A percentile compares a stretch with the other conserved stretches of the same genome.
Evolutionary conservation across 495 filamentous ascomycete genomes (phyloP).

Genomic region (Aspergillus saccharolyticus): DNA sequence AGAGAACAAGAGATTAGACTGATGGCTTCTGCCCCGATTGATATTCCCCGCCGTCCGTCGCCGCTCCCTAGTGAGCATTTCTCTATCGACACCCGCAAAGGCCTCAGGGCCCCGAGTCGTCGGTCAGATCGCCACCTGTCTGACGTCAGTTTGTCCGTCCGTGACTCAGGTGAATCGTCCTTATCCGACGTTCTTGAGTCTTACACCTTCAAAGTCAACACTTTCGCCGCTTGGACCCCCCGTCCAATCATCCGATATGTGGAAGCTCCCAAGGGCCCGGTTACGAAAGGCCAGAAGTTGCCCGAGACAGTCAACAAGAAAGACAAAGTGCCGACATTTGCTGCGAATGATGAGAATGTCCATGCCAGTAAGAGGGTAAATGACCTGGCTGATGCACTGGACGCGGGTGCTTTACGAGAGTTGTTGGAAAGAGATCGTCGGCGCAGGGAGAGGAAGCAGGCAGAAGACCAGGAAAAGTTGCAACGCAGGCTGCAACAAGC

Average conservation of each 20-base stretch:
- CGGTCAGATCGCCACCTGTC: constrained; percentile 60
- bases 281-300: constrained; percentile 30
- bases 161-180: constrained; percentile 68
- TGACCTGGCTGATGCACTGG: constrained; percentile 74
- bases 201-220: constrained; percentile 69
- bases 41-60: constrained; percentile 56
- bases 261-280: constrained; percentile 50
- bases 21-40: constrained; percentile 64
- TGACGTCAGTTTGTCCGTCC: constrained; percentile 65
- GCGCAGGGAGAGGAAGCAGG: constrained; percentile 65
- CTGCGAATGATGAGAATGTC: constrained; percentile 57
- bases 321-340: constrained; percentile 37
- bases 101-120: constrained; percentile 51
- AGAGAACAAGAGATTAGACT: constrained; percentile 81
- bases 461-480: constrained; percentile 64
- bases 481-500: constrained; percentile 63
- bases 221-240: constrained; percentile 68
- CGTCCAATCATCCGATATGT: constrained; percentile 74
- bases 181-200: constrained; percentile 65
- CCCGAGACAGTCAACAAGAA: constrained; percentile 36
- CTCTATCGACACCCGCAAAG: constrained; percentile 60
- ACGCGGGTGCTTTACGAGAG: constrained; percentile 72
- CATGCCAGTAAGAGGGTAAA: constrained; percentile 70
- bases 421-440: constrained; percentile 80
- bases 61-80: constrained; percentile 36